These are phyloP conservation scores for Botrytis fragariae DNA, from an alignment of 2,329 filamentous ascomycete species.

Conservation along the genomic window DNA sequence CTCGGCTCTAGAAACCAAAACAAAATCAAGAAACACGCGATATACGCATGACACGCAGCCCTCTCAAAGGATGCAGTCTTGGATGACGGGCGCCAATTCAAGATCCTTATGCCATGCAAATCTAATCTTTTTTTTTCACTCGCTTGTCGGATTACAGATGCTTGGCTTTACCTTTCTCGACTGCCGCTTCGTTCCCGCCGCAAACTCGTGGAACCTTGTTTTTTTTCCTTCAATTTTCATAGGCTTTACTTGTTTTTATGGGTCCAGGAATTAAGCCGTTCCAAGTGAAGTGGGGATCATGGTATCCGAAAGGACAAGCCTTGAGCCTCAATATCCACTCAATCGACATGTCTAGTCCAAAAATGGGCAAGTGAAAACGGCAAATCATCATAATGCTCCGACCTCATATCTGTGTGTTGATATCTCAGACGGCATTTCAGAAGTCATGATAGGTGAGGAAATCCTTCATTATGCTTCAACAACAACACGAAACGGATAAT, in stretches of 20 bases:
- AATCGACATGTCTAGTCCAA: neutral
- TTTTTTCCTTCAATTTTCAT: neutral
- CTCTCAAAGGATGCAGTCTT: neutral
- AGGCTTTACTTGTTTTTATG: neutral
- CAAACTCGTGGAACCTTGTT: neutral
- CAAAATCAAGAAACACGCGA: neutral
- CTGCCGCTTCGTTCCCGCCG: slow-evolving; percentile 9
- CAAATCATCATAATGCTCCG: slow-evolving; percentile 3
- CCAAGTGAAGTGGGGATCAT: neutral
- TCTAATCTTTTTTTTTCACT: neutral
- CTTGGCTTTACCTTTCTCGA: slow-evolving; percentile 2
- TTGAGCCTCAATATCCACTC: slow-evolving; percentile 12
- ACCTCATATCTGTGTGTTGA: neutral
- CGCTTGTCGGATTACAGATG: neutral
- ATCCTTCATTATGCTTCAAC: neutral
- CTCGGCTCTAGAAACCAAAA: neutral
- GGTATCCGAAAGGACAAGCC: neutral
- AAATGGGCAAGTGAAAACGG: neutral
- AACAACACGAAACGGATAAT: neutral
- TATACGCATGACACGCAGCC: neutral
- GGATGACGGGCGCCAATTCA: slow-evolving; percentile 2
- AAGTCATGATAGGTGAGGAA: neutral
- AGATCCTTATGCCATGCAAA: neutral
- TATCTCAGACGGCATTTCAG: neutral
- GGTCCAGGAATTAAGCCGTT: neutral